These are phyloP conservation scores for Erigeron canadensis DNA, from an alignment of 129 eudicot species.

Conservation along the genomic window DNA sequence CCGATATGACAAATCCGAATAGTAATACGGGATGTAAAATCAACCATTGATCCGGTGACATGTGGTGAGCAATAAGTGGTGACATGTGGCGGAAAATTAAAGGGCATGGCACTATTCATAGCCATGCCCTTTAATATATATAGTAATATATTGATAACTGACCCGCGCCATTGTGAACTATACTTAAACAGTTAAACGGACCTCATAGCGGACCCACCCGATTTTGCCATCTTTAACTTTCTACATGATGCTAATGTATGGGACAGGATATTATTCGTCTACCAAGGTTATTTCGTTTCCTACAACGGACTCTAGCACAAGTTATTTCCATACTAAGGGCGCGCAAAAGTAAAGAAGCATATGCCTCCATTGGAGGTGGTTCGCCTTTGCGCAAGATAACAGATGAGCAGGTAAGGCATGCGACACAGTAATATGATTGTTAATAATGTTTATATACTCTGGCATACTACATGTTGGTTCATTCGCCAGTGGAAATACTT, in stretches of 20 bases:
- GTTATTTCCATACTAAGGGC: conserved; percentile 64
- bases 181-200: not conserved
- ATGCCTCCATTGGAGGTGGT: conserved; percentile 94
- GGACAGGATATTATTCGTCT: not conserved
- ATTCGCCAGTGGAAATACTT: not conserved
- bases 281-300: conserved; percentile 36
- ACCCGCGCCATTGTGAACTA: not conserved
- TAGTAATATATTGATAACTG: too few species aligned
- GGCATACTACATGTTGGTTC: not conserved
- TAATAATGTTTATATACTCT: not conserved
- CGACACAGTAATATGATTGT: not conserved
- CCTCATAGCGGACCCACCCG: not conserved
- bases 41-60: too few species aligned
- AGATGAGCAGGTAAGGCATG: conserved; percentile 64
- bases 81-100: too few species aligned
- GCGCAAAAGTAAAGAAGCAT: conserved; percentile 75
- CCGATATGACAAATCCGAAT: too few species aligned
- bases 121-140: too few species aligned
- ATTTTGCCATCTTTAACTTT: not conserved
- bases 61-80: too few species aligned
- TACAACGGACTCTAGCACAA: conserved; percentile 74
- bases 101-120: too few species aligned
- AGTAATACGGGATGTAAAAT: too few species aligned
- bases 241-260: not conserved
- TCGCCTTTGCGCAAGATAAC: conserved; percentile 83